Base-by-base conservation (phyloP, 2,329 filamentous ascomycete species). In the Ciborinia camelliae region DNA sequence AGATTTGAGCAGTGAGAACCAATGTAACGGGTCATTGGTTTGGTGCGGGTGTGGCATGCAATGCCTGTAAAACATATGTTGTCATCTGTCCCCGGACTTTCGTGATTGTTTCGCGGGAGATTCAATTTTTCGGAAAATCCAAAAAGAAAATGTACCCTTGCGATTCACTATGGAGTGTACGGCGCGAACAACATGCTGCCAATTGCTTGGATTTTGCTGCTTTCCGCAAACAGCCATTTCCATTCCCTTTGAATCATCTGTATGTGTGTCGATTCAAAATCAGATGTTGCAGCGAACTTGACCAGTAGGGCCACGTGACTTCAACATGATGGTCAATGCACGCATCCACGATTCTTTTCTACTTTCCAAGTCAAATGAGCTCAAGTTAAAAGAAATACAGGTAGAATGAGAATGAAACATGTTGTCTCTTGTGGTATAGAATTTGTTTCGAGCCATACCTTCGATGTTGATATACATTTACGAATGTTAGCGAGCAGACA, bases 71-170 rank as follows among this genome's bases (percentile, higher is more conserved):
- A 14, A 35, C 20, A 58, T 39, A 65, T 65, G 63, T 65, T 65
- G 63, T 65, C 57, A 65, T 65, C 43, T 37, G 10, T 30, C 63
- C 63, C 63, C 45, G 50, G 37, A 48, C 35, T 62, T n/a, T 62
- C 63, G 63, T 62, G 20, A 50, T 62, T 35, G n/a, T 23, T 60
- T 30, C 30, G 57, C 30, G 23, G 51, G 28, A 6, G n/a, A 50
- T 43, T 51, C 18, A 28, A 26, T 5, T 37, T 43, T 51, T 4
- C 28, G 9, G 43, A 35, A 51, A n/a, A 15, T 32, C 6, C 9
- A 45, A 23, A 4, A 6, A 47, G 43, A 32, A 45, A 3, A 20
- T n/a, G 39, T 2, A 18, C 39, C 3, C 39, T 43, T 20, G 18
- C 39, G 14, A 43, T 14, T 43, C 15, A 9, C 32, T 10, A 37